Evolutionary conservation across 768 basidiomycete genomes (phyloP), one percentile per base, ranked within the genome.

Genomic region (Mycena latifolia): DNA sequence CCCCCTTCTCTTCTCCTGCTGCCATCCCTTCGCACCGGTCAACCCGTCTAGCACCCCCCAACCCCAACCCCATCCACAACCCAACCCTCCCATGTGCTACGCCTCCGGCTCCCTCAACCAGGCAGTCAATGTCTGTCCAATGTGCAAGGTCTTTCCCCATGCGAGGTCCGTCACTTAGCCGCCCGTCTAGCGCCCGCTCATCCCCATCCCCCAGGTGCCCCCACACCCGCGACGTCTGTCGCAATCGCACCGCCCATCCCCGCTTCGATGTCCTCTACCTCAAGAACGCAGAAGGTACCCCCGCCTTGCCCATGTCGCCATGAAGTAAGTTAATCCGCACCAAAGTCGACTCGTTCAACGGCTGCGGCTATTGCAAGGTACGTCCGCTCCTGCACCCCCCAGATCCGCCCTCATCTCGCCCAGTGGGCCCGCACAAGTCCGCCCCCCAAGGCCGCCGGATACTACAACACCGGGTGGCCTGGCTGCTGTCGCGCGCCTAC

Each of bases 351-450:
- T 87, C 88, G 37, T 94, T 94, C 82, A 93, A 91, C 72, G 92
- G 92, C 53, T 95, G 93, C 76, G 94, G 94, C 25, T 95, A 88
- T 78, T 95, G 94, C 90, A 95, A 94, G 89, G 93, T 94, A 65
- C 22, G 9, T 64, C 35, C 29, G 39, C 15, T 57, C 50, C 3
- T 29, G n/a, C 22, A 45, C 71, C 65, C 66, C 71, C 72, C 73
- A 74, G n/a, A n/a, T n/a, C n/a, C n/a, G n/a, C 62, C 59, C 69
- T 64, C 69, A 55, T 45, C 50, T 48, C 65, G 43, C 46, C 55
- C 78, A 93, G 93, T 94, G 92, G 92, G 91, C 92, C 64, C 84
- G 85, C 68, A 82, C 81, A 12, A 85, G 83, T 73, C 87, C 87
- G 35, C 79, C 84, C 20, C 73, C 86, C 63, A 89, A 88, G 73